These are phyloP conservation scores for Carex myosuroides DNA, from an alignment of 176 grass and related monocot genomes.

Conservation along the genomic window DNA sequence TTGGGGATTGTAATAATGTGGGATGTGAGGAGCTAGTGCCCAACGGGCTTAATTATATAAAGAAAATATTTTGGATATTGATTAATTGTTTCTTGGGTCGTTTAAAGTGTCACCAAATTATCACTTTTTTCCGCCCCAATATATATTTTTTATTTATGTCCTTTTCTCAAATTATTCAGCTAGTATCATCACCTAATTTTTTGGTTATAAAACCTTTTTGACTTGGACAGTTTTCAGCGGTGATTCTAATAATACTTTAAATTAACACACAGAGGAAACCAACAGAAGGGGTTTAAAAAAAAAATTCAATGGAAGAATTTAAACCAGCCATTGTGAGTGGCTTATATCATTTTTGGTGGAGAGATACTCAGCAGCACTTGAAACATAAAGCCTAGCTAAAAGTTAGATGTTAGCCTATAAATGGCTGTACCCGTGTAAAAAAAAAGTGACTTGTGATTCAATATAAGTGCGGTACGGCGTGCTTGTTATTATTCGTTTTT, in stretches of 20 bases:
- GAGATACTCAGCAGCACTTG: conserved; percentile 10
- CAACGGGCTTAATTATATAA: too few species aligned
- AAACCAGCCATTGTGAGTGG: conserved; percentile 2
- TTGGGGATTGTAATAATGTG: background rate
- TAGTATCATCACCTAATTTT: background rate
- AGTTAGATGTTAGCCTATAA: conserved; percentile 2
- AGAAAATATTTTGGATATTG: too few species aligned
- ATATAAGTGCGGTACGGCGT: conserved; percentile 7
- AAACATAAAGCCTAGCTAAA: background rate
- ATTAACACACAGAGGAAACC: background rate
- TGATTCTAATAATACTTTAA: too few species aligned
- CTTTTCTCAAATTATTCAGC: background rate
- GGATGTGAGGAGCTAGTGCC: too few species aligned
- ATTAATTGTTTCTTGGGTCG: background rate
- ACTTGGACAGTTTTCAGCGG: background rate
- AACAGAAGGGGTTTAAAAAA: background rate
- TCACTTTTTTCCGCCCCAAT: background rate
- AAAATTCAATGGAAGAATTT: background rate
- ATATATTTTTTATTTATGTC: background rate
- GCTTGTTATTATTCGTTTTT: background rate
- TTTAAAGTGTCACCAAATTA: background rate
- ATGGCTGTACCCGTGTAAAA: background rate
- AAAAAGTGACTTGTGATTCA: background rate
- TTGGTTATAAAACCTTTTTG: background rate
- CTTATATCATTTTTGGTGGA: conserved; percentile 1